A percentile compares a stretch with the other conserved stretches of the same genome.
These are phyloP conservation scores for Populus tremula DNA, from an alignment of 345 rosid genomes.

Conservation along the genomic window DNA sequence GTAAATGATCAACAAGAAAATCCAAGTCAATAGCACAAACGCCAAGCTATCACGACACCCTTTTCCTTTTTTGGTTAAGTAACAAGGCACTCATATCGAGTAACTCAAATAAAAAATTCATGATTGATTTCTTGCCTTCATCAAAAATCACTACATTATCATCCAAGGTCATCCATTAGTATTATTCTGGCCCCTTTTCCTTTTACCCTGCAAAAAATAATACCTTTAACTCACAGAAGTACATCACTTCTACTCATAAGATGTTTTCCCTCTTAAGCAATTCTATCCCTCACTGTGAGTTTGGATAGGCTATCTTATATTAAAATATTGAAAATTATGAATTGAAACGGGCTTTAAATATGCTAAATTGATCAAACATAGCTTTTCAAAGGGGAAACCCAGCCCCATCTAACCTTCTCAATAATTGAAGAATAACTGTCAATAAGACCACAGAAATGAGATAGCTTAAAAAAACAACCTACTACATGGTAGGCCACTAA, in stretches of 20 bases:
- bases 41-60: not conserved
- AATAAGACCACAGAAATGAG: not conserved
- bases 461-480: not conserved
- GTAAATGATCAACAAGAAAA: not conserved
- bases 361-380: not conserved
- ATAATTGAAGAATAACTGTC: not conserved
- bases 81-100: not conserved
- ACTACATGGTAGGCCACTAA: slow-evolving; percentile 8
- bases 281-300: not conserved
- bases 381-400: not conserved
- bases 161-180: not conserved
- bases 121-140: not conserved
- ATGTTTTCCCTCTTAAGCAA: not conserved
- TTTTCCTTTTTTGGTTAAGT: not conserved
- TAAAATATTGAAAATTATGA: not conserved
- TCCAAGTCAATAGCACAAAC: not conserved
- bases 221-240: not conserved
- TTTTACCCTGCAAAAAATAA: not conserved
- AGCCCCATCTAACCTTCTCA: not conserved
- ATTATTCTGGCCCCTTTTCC: not conserved
- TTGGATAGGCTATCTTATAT: not conserved
- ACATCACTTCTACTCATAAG: not conserved
- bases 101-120: not conserved
- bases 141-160: not conserved
- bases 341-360: not conserved